A percentile compares a stretch with the other conserved stretches of the same genome.
Conservation (phyloP, 78 protist genomes). For the Salpingoeca rosetta region DNA sequence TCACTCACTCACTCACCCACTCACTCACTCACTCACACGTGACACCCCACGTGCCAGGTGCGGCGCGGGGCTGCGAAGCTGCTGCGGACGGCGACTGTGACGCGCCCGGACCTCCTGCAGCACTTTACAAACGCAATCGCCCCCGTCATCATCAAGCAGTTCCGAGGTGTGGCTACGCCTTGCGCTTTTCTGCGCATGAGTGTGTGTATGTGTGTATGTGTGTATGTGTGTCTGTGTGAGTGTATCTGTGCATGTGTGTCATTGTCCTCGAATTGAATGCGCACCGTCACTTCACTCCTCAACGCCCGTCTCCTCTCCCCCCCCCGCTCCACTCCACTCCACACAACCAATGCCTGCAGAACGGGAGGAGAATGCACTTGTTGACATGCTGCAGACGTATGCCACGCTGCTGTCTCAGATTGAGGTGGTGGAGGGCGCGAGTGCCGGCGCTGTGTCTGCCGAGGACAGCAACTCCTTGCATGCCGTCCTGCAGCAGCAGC, state of each 20-base stretch:
- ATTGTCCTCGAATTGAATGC: not conserved
- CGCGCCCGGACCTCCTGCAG: constrained; percentile 54
- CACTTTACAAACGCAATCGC: constrained; percentile 37
- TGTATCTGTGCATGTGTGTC: too few species aligned
- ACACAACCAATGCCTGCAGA: too few species aligned
- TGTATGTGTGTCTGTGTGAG: too few species aligned
- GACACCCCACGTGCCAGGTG: too few species aligned
- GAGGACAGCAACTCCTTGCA: too few species aligned
- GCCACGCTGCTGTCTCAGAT: not conserved
- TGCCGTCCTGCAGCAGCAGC: not conserved
- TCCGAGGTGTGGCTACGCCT: too few species aligned
- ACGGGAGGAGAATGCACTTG: constrained; percentile 77
- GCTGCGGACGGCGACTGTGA: constrained; percentile 54
- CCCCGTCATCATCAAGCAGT: constrained; percentile 51
- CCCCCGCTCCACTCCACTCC: too few species aligned
- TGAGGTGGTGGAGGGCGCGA: not conserved
- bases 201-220: too few species aligned
- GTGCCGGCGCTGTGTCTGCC: too few species aligned
- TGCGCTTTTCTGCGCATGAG: too few species aligned
- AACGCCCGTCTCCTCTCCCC: not conserved
- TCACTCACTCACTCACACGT: too few species aligned
- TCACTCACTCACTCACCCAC: too few species aligned
- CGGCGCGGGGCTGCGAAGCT: constrained; percentile 54
- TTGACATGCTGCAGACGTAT: not conserved
- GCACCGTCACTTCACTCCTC: not conserved